These are phyloP conservation scores for Sphaerostilbella broomeana DNA, from an alignment of 2,329 filamentous ascomycete genomes.

Conservation along the genomic window DNA sequence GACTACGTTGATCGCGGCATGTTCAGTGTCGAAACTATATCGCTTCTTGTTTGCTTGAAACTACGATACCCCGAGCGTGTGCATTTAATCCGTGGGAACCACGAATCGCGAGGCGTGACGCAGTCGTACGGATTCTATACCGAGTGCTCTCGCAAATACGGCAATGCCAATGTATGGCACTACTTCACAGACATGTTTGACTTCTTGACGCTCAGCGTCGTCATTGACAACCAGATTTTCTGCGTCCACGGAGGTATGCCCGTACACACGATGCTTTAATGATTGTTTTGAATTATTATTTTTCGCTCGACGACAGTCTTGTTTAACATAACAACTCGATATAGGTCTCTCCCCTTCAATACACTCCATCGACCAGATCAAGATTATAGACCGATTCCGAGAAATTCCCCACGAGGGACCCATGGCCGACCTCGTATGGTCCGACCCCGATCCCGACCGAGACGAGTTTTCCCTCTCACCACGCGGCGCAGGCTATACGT, in stretches of 20 bases:
- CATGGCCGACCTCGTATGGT: conserved; percentile 99
- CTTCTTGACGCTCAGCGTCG: conserved; percentile 90
- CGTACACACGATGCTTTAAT: too few species aligned
- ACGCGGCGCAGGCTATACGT: conserved; percentile 91
- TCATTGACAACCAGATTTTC: conserved; percentile 98
- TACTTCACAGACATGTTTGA: conserved; percentile 99
- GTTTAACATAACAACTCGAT: not conserved
- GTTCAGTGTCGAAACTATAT: conserved; percentile 98
- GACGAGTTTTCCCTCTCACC: conserved; percentile 96
- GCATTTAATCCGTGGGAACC: conserved; percentile 93
- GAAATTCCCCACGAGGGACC: conserved; percentile 98
- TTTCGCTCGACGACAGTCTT: too few species aligned
- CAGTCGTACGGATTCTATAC: conserved; percentile 99
- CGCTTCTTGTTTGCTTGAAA: conserved; percentile 93
- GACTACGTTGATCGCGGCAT: conserved; percentile 98
- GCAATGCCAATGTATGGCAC: conserved; percentile 98
- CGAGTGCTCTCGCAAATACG: conserved; percentile 95
- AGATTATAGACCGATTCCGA: conserved; percentile 97
- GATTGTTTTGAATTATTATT: too few species aligned
- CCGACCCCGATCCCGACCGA: conserved; percentile 91
- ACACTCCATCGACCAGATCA: conserved; percentile 98
- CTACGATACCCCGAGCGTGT: conserved; percentile 93
- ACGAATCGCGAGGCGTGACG: conserved; percentile 94
- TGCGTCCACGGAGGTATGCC: conserved; percentile 82
- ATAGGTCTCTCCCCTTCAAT: conserved; percentile 78